Percentiles rank a stretch among this genome's conserved stretches.
phyloP scores from a whole-genome alignment of 441 rosid genomes.

The California macrophylla region DNA sequence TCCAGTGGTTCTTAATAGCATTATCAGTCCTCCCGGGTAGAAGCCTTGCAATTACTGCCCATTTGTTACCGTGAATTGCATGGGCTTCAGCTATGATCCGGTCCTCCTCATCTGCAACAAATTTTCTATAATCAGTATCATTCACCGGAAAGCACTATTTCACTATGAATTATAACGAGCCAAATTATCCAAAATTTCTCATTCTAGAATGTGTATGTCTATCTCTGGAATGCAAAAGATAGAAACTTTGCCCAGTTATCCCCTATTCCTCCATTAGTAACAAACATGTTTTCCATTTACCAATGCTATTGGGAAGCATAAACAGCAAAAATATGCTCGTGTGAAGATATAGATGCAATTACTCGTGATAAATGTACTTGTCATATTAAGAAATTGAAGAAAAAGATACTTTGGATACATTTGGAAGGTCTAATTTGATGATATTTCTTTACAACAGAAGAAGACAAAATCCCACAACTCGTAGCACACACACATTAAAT shows the following conservation, averaged over 20 bases:
- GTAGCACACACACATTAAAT: not conserved
- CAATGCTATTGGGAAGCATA: not conserved
- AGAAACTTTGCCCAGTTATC: not conserved
- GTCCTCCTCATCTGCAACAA: constrained; percentile 61
- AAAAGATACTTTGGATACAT: not conserved
- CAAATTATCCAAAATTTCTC: not conserved
- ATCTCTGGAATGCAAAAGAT: not conserved
- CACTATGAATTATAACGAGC: not conserved
- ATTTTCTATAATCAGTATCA: constrained; percentile 5
- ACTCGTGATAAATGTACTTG: not conserved
- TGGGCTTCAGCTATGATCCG: constrained; percentile 48
- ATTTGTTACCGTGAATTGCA: constrained; percentile 57
- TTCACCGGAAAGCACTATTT: constrained; percentile 13
- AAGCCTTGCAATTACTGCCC: constrained; percentile 56
- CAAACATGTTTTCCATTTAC: not conserved
- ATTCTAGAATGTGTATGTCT: not conserved
- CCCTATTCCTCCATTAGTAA: not conserved
- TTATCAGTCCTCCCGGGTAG: constrained; percentile 65
- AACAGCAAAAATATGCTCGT: not conserved
- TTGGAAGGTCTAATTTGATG: not conserved
- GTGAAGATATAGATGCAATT: not conserved
- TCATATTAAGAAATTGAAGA: not conserved
- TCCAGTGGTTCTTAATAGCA: constrained; percentile 67
- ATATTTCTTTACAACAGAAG: not conserved
- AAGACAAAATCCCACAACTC: not conserved